A percentile compares a stretch with the other conserved stretches of the same genome.
Conservation (phyloP, 1,139 yeast species). For the Protomyces lactucae-debilis region DNA sequence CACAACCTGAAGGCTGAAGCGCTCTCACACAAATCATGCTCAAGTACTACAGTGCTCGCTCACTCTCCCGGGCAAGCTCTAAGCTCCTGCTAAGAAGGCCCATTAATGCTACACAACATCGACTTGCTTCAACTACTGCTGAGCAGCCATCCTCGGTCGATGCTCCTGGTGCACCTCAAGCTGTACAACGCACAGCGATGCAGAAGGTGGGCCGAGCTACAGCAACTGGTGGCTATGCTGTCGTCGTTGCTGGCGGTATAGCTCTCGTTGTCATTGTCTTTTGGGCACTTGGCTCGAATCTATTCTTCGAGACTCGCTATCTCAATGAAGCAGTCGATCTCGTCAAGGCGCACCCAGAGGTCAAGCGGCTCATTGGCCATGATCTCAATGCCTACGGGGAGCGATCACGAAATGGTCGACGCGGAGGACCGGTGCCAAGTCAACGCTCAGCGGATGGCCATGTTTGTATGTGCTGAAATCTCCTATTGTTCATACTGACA, state of each 20-base stretch:
- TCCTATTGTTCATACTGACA: not conserved
- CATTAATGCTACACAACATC: not conserved
- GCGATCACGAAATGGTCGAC: slow-evolving; percentile 10
- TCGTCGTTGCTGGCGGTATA: slow-evolving; percentile 16
- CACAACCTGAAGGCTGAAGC: no score
- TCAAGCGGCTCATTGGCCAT: slow-evolving; percentile 12
- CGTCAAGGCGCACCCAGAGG: slow-evolving; percentile 36
- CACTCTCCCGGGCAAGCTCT: no score
- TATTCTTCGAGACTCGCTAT: slow-evolving; percentile 23
- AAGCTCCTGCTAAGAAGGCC: no score
- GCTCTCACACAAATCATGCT: no score
- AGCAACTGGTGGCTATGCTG: slow-evolving; percentile 17
- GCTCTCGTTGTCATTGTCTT: slow-evolving; percentile 20
- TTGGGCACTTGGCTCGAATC: slow-evolving; percentile 20
- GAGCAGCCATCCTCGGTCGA: not conserved
- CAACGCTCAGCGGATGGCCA: slow-evolving; percentile 23
- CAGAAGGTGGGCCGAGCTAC: slow-evolving; percentile 18
- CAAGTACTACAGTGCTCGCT: no score
- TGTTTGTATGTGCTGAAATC: not conserved
- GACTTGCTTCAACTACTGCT: not conserved
- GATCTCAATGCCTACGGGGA: slow-evolving; percentile 24
- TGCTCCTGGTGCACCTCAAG: not conserved
- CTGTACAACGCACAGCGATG: slow-evolving; percentile 1
- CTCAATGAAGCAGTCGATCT: slow-evolving; percentile 30
- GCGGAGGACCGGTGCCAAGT: slow-evolving; percentile 11